Percentiles rank a stretch among this genome's conserved stretches.
phyloP scores from a whole-genome alignment of 257 asterid species.

The Nicotiana obtusifolia region DNA sequence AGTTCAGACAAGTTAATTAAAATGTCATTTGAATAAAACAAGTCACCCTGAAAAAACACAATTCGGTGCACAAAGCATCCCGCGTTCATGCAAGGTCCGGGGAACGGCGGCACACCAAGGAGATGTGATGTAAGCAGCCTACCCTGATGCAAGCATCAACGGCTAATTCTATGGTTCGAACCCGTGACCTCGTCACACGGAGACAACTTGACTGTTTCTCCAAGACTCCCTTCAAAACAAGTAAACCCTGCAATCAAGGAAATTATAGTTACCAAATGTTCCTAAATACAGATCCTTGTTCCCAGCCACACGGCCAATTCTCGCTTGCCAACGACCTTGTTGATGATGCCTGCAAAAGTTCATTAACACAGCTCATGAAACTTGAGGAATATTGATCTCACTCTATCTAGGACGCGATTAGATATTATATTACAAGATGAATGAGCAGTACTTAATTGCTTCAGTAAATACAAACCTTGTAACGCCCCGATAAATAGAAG shows the following conservation, averaged over 20 bases:
- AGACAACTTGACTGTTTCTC: too few relatives aligned
- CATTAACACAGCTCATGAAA: background rate
- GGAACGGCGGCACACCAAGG: too few relatives aligned
- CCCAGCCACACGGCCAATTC: constrained; percentile 79
- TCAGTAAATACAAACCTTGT: constrained; percentile 36
- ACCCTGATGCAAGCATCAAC: too few relatives aligned
- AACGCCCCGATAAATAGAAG: constrained; percentile 71
- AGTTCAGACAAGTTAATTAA: background rate
- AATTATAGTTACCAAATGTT: constrained; percentile 48
- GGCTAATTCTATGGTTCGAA: too few relatives aligned
- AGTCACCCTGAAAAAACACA: background rate
- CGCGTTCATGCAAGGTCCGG: too few relatives aligned
- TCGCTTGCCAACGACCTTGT: constrained; percentile 80
- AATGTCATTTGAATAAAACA: background rate
- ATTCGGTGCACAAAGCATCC: too few relatives aligned
- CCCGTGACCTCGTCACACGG: too few relatives aligned
- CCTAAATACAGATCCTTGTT: constrained; percentile 71
- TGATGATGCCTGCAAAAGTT: constrained; percentile 50
- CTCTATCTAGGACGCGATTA: background rate
- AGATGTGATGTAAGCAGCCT: too few relatives aligned
- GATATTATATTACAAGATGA: background rate
- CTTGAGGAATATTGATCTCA: background rate
- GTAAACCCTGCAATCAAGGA: background rate
- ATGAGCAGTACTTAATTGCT: background rate
- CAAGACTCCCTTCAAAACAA: too few relatives aligned